Evolutionary conservation across 148 eudicot species (phyloP).

Genomic region (Drosera capensis): DNA sequence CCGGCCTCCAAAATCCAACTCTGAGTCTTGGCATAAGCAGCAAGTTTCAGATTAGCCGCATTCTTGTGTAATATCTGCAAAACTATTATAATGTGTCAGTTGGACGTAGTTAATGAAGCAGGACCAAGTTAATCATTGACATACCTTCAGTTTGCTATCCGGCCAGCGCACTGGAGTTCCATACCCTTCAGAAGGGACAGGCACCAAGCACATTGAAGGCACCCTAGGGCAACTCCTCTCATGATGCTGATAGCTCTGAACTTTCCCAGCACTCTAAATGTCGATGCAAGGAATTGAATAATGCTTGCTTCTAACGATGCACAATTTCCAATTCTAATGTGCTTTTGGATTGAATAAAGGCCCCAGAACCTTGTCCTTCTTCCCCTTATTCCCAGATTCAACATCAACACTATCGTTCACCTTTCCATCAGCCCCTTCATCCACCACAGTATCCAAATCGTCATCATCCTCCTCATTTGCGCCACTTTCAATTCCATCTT

Average conservation of each 20-base stretch:
- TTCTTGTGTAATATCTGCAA: constrained; percentile 73
- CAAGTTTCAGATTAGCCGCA: constrained; percentile 84
- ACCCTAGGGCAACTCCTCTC: constrained; percentile 73
- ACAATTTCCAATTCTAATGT: constrained; percentile 62
- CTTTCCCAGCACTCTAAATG: constrained; percentile 42
- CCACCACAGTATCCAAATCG: constrained; percentile 22
- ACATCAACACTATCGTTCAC: constrained; percentile 23
- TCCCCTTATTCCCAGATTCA: constrained; percentile 10
- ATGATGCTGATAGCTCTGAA: constrained; percentile 58
- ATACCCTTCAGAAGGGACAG: constrained; percentile 79
- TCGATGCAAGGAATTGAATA: constrained; percentile 96
- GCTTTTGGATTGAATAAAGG: constrained; percentile 70
- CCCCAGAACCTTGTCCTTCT: constrained; percentile 31
- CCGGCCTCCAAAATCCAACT: constrained; percentile 58
- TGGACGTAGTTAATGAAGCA: background rate
- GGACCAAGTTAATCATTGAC: background rate
- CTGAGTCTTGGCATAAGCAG: constrained; percentile 50
- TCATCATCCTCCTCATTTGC: constrained; percentile 21
- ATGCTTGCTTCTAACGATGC: constrained; percentile 71
- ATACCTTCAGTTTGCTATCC: constrained; percentile 68
- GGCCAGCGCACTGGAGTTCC: constrained; percentile 78
- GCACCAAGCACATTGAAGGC: constrained; percentile 82
- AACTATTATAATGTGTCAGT: constrained; percentile 10
- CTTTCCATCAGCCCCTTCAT: constrained; percentile 21
- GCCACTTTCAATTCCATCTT: constrained; percentile 18